Base-by-base conservation (phyloP, 345 rosid species). In the Reutealis trisperma region DNA sequence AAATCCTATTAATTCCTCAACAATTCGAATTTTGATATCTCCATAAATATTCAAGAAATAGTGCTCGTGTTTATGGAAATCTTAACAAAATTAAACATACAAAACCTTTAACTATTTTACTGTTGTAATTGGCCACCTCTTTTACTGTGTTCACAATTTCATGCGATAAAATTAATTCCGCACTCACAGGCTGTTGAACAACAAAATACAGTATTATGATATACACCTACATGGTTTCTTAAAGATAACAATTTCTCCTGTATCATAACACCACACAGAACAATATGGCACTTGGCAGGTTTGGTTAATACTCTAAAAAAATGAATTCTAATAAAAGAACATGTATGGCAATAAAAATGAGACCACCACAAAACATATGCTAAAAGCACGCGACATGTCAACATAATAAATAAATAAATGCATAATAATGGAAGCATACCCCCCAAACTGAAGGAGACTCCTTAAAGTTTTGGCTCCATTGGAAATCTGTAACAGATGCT, bases 361-460 rank as follows among this genome's bases (percentile, higher is more conserved):
- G 19, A 72, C 10, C 19, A 42, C 12, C 16, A 57, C 13, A 13
- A 52, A 9, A 45, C 37, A 30, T 32, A 44, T 42, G 54, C 57
- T 19, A 44, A 13, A 74, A 63, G n/a, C 59, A 52, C 62, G 47
- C 0, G 11, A 24, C 8, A 25, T 16, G 12, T 25, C 6, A 32
- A 14, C 34, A 63, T 45, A 72, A 51, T 6, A 30, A 37, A 8
- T 8, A 0, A 51, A 34, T 6, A 52, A 13, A 52, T 16, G 66
- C 21, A 27, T 25, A 51, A 60, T n/a, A 37, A 77, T 52, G 75
- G 21, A 30, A 67, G 58, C 85, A 66, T 96, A 94, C 99, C 90
- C 97, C 98, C 99, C 99, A 92, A 75, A 94, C 93, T 60, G 97
- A 82, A 80, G 97, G 99, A 84, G 98, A 86, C 79, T 96, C 99